Conservation (phyloP, 441 rosid genomes). For the Viola pubescens region DNA sequence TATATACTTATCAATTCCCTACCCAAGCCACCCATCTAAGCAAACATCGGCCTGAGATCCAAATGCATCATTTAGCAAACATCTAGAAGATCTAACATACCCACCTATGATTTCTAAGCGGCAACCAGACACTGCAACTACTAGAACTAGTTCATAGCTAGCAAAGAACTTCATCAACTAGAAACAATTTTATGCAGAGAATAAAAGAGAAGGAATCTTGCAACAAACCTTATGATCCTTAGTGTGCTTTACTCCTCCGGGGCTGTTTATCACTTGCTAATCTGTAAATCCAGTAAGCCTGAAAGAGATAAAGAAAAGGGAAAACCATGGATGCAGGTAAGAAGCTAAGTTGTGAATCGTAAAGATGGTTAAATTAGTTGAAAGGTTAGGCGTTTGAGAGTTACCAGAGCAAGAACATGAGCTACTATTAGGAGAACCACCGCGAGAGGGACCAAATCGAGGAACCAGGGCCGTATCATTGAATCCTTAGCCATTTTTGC, state of each 20-base stretch:
- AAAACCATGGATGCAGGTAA: conserved; percentile 8
- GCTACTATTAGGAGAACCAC: conserved; percentile 66
- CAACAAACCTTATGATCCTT: conserved; percentile 11
- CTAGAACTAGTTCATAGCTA: too few species aligned
- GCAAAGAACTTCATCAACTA: too few species aligned
- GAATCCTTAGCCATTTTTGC: conserved; percentile 44
- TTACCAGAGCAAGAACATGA: conserved; percentile 76
- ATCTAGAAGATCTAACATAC: too few species aligned
- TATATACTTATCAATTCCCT: too few species aligned
- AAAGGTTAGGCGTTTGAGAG: background rate
- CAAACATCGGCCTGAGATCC: too few species aligned
- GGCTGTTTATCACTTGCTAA: conserved; percentile 72
- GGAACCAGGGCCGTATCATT: conserved; percentile 53
- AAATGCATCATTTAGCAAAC: too few species aligned
- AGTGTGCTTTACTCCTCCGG: conserved; percentile 69
- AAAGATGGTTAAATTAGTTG: background rate
- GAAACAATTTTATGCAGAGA: background rate
- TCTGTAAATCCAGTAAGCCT: conserved; percentile 90
- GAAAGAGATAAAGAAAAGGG: conserved; percentile 6
- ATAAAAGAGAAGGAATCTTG: conserved; percentile 4
- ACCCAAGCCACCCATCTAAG: too few species aligned
- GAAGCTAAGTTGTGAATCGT: background rate
- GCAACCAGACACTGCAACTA: too few species aligned
- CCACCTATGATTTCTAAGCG: too few species aligned
- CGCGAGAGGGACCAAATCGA: conserved; percentile 51